Base-by-base conservation (phyloP, 1,139 yeast genomes). In the Candida dubliniensis region DNA sequence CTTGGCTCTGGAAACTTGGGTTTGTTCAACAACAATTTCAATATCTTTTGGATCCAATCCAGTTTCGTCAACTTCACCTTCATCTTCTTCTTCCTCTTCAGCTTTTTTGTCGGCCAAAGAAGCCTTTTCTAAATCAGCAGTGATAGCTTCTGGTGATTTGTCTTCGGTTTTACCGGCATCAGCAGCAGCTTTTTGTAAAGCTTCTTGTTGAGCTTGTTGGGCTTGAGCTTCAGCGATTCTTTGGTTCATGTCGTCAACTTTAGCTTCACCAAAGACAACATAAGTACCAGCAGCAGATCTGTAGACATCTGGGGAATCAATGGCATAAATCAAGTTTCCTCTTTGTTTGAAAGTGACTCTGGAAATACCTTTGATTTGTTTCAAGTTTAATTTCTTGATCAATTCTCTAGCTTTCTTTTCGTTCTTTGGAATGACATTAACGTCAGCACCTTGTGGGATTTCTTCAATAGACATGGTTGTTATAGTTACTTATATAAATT, bases 211-310 rank as follows among this genome's bases (percentile, higher is more conserved):
- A 40, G 63, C 66, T 52, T 60, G 63, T 55, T 64, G 69, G 41
- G 71, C 73, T 56, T 69, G 75, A 55, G 87, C 82, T 68, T 79
- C 84, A 56, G 83, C 83, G 59, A 78, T 76, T 79, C 90, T 84
- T 74, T 86, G 82, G 76, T 84, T 83, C 72, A 87, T 74, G 76
- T 89, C 95, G 69, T 90, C 96, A 58, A 88, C 87, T 82, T 89
- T 88, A 67, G 96, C 96, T 76, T 91, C 98, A 74, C 99, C 99
- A 62, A 93, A 91, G 56, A 93, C 97, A 61, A 93, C 84, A 77
- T 87, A 93, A 60, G 96, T 84, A 67, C 97, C 96, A 64, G 96
- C 95, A 59, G 86, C 79, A 54, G 96, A 84, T 75, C 81, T 88
- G 95, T 79, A 93, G 50, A 93, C 99, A 60, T 91, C 98, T 69